Conservation (phyloP, 306 rosid species). For the Herpetospermum pedunculosum region DNA sequence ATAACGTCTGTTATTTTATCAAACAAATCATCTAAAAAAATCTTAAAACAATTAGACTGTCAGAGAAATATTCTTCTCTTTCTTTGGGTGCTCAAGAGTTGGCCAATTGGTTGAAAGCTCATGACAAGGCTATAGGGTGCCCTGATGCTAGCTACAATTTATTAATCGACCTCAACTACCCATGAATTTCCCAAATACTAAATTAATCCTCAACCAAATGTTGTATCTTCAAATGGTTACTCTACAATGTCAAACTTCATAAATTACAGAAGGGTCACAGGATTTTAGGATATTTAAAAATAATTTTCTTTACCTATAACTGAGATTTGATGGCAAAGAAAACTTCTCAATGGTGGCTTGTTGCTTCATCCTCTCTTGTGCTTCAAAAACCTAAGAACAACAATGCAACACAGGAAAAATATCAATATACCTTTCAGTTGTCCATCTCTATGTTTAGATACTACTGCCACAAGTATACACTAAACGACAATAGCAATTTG, state of each 20-base stretch:
- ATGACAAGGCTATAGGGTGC: neutral
- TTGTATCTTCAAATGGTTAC: neutral
- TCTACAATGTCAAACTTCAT: neutral
- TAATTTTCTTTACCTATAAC: slow-evolving; percentile 64
- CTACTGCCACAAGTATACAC: neutral
- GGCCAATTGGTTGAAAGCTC: neutral
- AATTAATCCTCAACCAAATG: neutral
- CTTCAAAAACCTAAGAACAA: slow-evolving; percentile 63
- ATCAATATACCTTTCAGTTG: neutral
- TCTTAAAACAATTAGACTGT: neutral
- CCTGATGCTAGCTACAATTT: neutral
- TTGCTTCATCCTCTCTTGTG: slow-evolving; percentile 86
- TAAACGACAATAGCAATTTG: neutral
- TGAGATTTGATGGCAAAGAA: slow-evolving; percentile 51
- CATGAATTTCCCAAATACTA: neutral
- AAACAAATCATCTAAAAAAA: neutral
- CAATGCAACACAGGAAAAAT: neutral
- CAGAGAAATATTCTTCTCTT: neutral
- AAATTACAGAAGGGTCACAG: neutral
- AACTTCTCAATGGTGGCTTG: slow-evolving; percentile 61
- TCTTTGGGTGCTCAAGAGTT: neutral
- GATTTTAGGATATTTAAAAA: neutral
- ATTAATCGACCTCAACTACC: neutral
- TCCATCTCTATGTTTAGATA: neutral
- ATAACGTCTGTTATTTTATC: neutral